A percentile compares a stretch with the other conserved stretches of the same genome.
Evolutionary conservation across 805 yeast genomes (phyloP).

Genomic region (Yamadazyma tumulicola): DNA sequence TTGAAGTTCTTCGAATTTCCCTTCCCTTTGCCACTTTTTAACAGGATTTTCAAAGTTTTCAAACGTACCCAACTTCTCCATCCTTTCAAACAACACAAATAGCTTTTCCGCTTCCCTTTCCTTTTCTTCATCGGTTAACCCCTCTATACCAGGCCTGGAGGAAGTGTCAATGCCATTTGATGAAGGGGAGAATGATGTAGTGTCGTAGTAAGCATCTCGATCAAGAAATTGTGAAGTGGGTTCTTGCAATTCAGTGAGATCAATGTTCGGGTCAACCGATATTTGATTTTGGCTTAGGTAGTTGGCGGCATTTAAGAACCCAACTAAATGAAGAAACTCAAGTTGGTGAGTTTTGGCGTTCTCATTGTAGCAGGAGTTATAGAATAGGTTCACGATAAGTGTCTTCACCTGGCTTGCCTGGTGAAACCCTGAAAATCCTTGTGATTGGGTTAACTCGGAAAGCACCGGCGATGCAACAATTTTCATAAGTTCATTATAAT

Average conservation of each 20-base stretch:
- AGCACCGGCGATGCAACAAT: slow-evolving; percentile 9
- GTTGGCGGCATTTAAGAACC: slow-evolving; percentile 14
- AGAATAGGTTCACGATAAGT: slow-evolving; percentile 15
- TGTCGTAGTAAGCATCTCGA: neutral
- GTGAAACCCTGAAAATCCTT: slow-evolving; percentile 9
- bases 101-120: slow-evolving; percentile 43
- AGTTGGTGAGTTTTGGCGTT: slow-evolving; percentile 10
- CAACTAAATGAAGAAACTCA: slow-evolving; percentile 20
- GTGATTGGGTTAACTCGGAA: slow-evolving; percentile 3
- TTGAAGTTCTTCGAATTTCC: slow-evolving; percentile 22
- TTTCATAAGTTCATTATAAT: slow-evolving; percentile 13
- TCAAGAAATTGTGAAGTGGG: slow-evolving; percentile 16
- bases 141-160: slow-evolving; percentile 4
- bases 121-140: slow-evolving; percentile 40
- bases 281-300: slow-evolving; percentile 15
- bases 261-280: slow-evolving; percentile 14
- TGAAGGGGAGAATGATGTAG: neutral
- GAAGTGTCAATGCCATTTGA: neutral
- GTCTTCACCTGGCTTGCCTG: slow-evolving; percentile 11
- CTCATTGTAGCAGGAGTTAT: slow-evolving; percentile 13
- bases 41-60: slow-evolving; percentile 38
- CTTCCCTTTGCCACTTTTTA: slow-evolving; percentile 32
- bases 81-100: slow-evolving; percentile 38
- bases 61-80: slow-evolving; percentile 34
- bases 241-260: slow-evolving; percentile 12